Percentiles rank a stretch among this genome's conserved stretches.
Evolutionary conservation across 129 eudicot genomes (phyloP).

Genomic region (Pulicaria dysenterica): DNA sequence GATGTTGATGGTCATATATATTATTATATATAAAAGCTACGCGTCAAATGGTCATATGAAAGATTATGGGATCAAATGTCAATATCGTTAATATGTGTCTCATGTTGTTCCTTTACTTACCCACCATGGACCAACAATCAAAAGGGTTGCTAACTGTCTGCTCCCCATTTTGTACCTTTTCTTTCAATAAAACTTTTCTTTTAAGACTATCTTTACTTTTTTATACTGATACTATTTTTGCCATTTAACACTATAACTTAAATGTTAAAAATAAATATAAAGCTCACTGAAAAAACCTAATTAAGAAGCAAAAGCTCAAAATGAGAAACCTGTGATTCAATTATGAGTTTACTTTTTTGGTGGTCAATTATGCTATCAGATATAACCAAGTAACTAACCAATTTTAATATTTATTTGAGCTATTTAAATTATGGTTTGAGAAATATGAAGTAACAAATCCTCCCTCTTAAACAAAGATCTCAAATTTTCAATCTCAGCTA

Average conservation of each 20-base stretch:
- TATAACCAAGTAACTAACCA: too few species aligned
- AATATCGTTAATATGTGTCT: not conserved
- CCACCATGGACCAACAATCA: slow-evolving; percentile 37
- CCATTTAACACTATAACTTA: not conserved
- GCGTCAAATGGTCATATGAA: slow-evolving; percentile 29
- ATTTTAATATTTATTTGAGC: too few species aligned
- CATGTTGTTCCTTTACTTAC: slow-evolving; percentile 22
- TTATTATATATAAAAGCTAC: slow-evolving; percentile 16
- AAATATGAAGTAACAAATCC: too few species aligned
- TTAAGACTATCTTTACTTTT: not conserved
- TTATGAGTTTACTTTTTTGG: slow-evolving; percentile 8
- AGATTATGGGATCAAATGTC: slow-evolving; percentile 28
- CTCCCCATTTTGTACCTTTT: slow-evolving; percentile 15
- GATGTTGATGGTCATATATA: slow-evolving; percentile 28
- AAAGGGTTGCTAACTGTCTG: not conserved
- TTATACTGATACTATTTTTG: not conserved
- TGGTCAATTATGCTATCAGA: slow-evolving; percentile 19
- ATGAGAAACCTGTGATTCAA: slow-evolving; percentile 8
- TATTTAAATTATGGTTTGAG: too few species aligned
- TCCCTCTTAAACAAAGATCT: too few species aligned
- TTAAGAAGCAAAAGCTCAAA: not conserved
- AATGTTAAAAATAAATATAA: not conserved
- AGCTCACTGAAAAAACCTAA: not conserved
- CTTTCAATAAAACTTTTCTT: not conserved
- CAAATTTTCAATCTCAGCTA: too few species aligned